phyloP scores from a whole-genome alignment of 78 protist genomes.

The Dictyostelium purpureum region DNA sequence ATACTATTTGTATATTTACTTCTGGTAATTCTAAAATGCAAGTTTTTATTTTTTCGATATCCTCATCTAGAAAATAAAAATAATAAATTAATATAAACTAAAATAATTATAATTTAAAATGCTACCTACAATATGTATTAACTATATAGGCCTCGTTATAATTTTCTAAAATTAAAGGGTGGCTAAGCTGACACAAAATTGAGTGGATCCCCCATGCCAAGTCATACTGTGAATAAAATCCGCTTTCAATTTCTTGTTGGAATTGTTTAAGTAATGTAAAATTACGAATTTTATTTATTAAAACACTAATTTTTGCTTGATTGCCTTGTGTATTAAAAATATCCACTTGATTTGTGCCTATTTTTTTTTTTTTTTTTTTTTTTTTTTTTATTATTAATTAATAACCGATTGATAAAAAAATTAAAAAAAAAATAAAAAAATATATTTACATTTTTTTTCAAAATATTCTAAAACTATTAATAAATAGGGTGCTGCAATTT shows the following conservation, averaged over 20 bases:
- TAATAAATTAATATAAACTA: neutral
- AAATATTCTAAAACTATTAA: neutral
- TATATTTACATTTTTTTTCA: neutral
- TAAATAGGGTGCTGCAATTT: neutral
- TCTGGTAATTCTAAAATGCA: neutral
- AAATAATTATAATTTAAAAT: neutral
- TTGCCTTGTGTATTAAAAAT: neutral
- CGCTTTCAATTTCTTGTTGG: neutral
- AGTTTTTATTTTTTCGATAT: neutral
- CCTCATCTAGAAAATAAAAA: neutral
- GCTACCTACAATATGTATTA: neutral
- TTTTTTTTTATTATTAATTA: neutral
- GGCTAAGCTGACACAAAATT: neutral
- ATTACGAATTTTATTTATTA: neutral
- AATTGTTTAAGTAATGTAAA: neutral
- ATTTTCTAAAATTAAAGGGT: neutral
- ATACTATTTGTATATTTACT: neutral
- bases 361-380: too few relatives aligned
- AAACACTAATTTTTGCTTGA: neutral
- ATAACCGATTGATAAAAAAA: neutral
- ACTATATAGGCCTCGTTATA: neutral
- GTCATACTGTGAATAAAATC: neutral
- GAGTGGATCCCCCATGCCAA: neutral
- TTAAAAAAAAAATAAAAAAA: neutral
- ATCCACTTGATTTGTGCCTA: neutral